Evolutionary conservation across 495 filamentous ascomycete genomes (phyloP), one percentile per base, ranked within the genome.

Genomic region (Aspergillus avenaceus): DNA sequence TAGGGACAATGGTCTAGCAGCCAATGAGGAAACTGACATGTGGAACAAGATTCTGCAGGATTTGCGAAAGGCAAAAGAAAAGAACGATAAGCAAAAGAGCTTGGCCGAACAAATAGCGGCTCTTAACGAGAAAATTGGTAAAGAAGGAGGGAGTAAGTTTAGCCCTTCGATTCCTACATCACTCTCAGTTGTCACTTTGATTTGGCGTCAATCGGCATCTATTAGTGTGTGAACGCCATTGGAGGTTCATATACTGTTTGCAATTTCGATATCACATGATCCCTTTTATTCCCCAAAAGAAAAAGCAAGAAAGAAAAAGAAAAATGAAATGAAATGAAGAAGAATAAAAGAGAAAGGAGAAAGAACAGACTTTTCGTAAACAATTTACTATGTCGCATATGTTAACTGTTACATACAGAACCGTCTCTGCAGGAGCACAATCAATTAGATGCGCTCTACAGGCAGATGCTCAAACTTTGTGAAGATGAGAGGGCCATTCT

Each of bases 11-110:
- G 73, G 73, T 12, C 64, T 72, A 16, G 72, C 71, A 18, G 76
- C 75, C 31, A 78, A 84, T 52, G 83, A 86, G 62, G 83, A 85
- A 60, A 75, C 79, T 36, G 75, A 78, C 48, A 73, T 86, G 62
- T 86, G 83, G 83, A 81, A 75, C 47, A 74, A 78, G 50, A 82
- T 86, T 40, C 70, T 77, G 23, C 78, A 74, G 36, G 80, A 84
- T 54, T 65, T 81, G 23, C 71, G 70, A 45, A 74, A 74, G 54
- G 80, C 78, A 23, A 83, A 82, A 60, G 82, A 86, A 54, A 82
- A 84, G 48, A 78, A 83, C 50, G 75, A 78, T 49, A 80, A 81
- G 52, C 69, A 75, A 41, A 70, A 69, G 27, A 67, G 62, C 7
- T 47, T 83, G 26, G 70, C 71, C 0, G 65, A 73, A 36, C 73